Evolutionary conservation across 2,329 filamentous ascomycete genomes (phyloP), one percentile per base, ranked within the genome.

Genomic region (Thelonectria rubi): DNA sequence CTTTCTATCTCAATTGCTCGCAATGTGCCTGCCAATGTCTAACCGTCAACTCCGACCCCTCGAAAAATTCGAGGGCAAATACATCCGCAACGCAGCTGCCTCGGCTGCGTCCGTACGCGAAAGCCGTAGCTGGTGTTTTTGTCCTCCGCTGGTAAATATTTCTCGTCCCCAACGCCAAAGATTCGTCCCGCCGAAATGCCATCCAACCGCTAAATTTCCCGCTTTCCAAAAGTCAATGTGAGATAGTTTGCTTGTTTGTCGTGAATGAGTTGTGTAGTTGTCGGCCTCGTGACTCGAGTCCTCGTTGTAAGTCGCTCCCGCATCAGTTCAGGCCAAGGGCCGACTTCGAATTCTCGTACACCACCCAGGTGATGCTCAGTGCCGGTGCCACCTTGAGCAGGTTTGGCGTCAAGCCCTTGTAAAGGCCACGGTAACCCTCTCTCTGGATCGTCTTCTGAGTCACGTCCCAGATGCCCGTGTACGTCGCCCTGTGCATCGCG

Each of bases 371-470:
- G 75, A 99, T 98, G 71, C 93, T 97, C 55, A 99, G 90, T 30
- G 95, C 93, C 2, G 95, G 95, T 10, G 95, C 93, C 37, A 99
- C 95, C 81, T 99, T 99, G 70, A 99, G 83, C 40, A 99, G 82
- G 75, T 98, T 99, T 5, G 95, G 95, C 43, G 94, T 97, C 66
- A 98, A 82, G 1, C 95, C 95, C 78, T 96, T 97, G 83, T 97
- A 99, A 59, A 99, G 82, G 2, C 95, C 95, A 61, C 91, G 85
- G 39, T 91, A 75, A 1, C 95, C 95, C 78, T 99, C 95, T 51
- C 90, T 88, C 69, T 88, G 84, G 37, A 97, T 80, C 9, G 95
- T 99, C 78, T 91, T 92, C 55, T 85, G 84, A 1, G 93, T 91
- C 45, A 97, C 94, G 76, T 99, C 95, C 81, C 89, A 86, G 65